These are phyloP conservation scores for Cyathus striatus DNA, from an alignment of 768 basidiomycete species.

Conservation along the genomic window DNA sequence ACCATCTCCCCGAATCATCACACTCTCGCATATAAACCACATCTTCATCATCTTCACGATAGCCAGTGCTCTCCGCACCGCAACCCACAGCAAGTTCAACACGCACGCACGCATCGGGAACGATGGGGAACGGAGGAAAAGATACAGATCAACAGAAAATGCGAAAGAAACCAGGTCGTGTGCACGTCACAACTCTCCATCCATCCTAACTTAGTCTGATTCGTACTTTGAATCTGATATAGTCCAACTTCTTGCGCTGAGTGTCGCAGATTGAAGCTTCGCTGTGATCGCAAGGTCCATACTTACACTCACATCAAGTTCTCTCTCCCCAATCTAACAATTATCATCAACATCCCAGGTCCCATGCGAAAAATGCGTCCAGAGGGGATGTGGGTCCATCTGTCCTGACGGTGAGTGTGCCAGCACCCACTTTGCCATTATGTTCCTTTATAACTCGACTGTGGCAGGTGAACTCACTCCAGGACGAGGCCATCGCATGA, in stretches of 20 bases:
- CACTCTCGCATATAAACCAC: too few species aligned
- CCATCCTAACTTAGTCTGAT: too few species aligned
- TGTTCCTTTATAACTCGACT: background rate
- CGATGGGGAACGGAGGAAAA: background rate
- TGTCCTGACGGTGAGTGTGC: slow-evolving; percentile 62
- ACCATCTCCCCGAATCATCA: too few species aligned
- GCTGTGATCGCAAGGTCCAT: slow-evolving; percentile 59
- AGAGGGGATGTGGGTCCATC: slow-evolving; percentile 68
- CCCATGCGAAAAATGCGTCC: slow-evolving; percentile 75
- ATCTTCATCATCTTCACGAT: too few species aligned
- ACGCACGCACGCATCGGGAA: too few species aligned
- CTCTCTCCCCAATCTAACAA: too few species aligned
- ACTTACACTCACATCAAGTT: background rate
- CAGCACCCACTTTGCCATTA: slow-evolving; percentile 1
- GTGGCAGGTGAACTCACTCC: slow-evolving; percentile 44
- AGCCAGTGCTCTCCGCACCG: too few species aligned
- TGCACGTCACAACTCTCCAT: too few species aligned
- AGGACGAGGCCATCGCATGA: slow-evolving; percentile 55
- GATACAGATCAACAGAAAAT: too few species aligned
- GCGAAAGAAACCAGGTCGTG: too few species aligned
- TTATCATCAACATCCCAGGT: slow-evolving; percentile 34
- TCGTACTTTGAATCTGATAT: too few species aligned
- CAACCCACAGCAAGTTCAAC: too few species aligned
- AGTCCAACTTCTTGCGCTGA: slow-evolving; percentile 50
- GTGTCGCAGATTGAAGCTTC: slow-evolving; percentile 56